Evolutionary conservation across 73 alveolate genomes (phyloP).

Genomic region (Urostyla sp.): DNA sequence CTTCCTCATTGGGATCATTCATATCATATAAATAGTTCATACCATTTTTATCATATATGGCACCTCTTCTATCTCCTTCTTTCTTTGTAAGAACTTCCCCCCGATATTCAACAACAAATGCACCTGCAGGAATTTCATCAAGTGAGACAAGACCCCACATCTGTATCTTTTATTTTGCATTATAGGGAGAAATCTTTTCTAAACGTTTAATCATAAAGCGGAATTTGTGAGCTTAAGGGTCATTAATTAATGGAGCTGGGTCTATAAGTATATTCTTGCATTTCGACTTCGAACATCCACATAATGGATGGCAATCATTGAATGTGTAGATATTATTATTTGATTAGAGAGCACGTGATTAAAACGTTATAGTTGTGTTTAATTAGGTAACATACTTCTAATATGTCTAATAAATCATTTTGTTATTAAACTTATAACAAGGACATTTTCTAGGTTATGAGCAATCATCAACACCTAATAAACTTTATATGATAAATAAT

Average conservation of each 20-base stretch:
- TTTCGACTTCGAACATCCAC: slow-evolving; percentile 10
- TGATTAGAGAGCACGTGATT: background rate
- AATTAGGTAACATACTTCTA: background rate
- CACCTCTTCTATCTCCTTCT: slow-evolving; percentile 43
- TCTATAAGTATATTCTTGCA: slow-evolving; percentile 25
- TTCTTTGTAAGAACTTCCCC: slow-evolving; percentile 36
- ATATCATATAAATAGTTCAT: slow-evolving; percentile 46
- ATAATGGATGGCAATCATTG: slow-evolving; percentile 38
- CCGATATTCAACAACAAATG: slow-evolving; percentile 43
- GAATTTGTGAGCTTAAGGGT: no score
- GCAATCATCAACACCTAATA: slow-evolving; percentile 48
- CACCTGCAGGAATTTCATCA: slow-evolving; percentile 48
- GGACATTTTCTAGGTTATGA: slow-evolving; percentile 21
- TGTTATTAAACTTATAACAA: slow-evolving; percentile 18
- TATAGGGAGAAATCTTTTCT: background rate
- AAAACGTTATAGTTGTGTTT: background rate
- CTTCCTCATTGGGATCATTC: slow-evolving; percentile 49
- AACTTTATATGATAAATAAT: no score
- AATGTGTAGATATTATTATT: slow-evolving; percentile 1
- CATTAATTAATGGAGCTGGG: no score
- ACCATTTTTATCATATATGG: slow-evolving; percentile 14
- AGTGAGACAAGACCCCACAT: slow-evolving; percentile 48
- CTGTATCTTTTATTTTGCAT: background rate
- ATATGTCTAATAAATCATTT: background rate
- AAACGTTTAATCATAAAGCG: background rate